These are phyloP conservation scores for Rhizophagus prolifer DNA, from an alignment of 192 early-diverging fungal genomes.

Conservation along the genomic window DNA sequence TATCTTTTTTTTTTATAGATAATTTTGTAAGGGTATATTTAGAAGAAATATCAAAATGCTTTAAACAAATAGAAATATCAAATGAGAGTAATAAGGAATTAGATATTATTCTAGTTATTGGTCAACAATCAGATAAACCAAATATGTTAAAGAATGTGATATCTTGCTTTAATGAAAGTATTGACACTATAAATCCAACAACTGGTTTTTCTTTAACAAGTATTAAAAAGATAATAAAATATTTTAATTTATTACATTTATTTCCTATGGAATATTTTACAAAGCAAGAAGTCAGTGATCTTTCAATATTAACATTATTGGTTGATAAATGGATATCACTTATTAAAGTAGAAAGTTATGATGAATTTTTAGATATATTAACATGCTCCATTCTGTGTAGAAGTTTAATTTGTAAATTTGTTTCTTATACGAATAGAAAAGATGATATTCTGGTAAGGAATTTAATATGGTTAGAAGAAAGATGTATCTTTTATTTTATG, in stretches of 20 bases:
- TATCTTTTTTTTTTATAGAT: background rate
- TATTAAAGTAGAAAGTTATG: background rate
- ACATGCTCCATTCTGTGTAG: slow-evolving; percentile 5
- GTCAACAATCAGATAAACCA: background rate
- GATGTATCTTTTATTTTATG: background rate
- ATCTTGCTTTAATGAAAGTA: background rate
- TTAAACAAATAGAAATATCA: slow-evolving; percentile 3
- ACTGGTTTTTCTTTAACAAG: background rate
- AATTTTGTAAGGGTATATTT: slow-evolving; percentile 10
- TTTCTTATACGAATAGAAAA: background rate
- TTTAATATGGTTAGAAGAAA: background rate
- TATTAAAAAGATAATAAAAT: background rate
- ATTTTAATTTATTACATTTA: background rate
- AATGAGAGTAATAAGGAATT: background rate
- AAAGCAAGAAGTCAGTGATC: background rate
- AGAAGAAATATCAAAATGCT: background rate
- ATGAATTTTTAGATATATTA: background rate
- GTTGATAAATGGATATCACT: slow-evolving; percentile 6
- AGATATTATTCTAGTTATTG: background rate
- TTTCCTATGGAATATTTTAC: slow-evolving; percentile 23
- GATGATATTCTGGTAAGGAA: slow-evolving; percentile 13
- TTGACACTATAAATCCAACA: too few relatives aligned
- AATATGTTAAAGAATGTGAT: background rate
- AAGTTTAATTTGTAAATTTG: slow-evolving; percentile 3
- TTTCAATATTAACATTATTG: background rate